Evolutionary conservation across 208 protist genomes (phyloP).

Genomic region (Leishmania amazonensis): DNA sequence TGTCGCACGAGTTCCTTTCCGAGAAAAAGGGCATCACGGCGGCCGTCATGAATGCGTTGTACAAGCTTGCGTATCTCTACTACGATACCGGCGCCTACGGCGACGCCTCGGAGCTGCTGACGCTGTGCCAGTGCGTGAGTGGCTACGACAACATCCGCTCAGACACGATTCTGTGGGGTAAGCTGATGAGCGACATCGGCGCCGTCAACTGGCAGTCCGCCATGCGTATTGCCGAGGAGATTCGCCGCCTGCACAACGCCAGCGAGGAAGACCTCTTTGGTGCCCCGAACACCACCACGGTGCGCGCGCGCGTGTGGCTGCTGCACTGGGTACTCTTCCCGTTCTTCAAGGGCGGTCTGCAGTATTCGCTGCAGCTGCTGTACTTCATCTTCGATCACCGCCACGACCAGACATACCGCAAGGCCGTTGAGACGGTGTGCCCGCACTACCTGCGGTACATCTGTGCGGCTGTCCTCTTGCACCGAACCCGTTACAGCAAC

Average conservation of each 20-base stretch:
- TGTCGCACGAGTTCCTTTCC: constrained; percentile 69
- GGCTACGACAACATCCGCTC: constrained; percentile 70
- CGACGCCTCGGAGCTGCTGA: constrained; percentile 81
- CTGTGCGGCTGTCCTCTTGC: constrained; percentile 83
- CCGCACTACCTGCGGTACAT: constrained; percentile 93
- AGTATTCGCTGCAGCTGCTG: constrained; percentile 79
- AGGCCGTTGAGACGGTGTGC: constrained; percentile 86
- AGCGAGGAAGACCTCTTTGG: constrained; percentile 76
- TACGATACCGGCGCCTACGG: constrained; percentile 88
- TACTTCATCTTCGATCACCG: constrained; percentile 85
- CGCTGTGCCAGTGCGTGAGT: constrained; percentile 79
- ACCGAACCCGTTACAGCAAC: constrained; percentile 72
- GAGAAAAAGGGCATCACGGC: constrained; percentile 73
- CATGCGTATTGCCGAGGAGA: constrained; percentile 68
- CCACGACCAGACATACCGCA: constrained; percentile 72
- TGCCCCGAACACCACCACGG: constrained; percentile 58
- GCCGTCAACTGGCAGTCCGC: constrained; percentile 86
- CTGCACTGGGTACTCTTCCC: constrained; percentile 93
- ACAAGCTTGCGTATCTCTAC: constrained; percentile 81
- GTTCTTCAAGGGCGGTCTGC: constrained; percentile 90
- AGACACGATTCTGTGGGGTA: constrained; percentile 83
- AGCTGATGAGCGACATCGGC: constrained; percentile 85
- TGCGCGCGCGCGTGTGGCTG: constrained; percentile 82
- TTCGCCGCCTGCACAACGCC: constrained; percentile 72
- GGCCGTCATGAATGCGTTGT: constrained; percentile 69